Evolutionary conservation across 208 protist genomes (phyloP), one percentile per base, ranked within the genome.

Genomic region (Trypanosoma mega): DNA sequence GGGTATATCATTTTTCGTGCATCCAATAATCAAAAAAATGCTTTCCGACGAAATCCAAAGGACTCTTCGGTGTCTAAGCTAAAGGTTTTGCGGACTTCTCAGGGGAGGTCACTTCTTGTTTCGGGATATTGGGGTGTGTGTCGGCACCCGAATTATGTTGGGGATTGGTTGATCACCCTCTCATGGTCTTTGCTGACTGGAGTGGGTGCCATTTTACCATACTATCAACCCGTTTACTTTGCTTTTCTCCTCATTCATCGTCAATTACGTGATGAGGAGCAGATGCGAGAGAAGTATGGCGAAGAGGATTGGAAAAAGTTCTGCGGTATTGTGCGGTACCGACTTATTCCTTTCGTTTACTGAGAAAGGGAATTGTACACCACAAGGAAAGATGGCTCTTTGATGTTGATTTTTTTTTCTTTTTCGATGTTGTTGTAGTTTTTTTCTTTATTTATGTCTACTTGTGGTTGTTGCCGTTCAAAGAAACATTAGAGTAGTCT

Each of bases 131-230:
- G 97, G 97, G 97, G 97, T 46, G 72, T 97, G 21, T 97, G 94
- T 57, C 82, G 97, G 21, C 95, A 99, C 78, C 90, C 98, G 12
- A 99, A 99, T 74, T 99, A 99, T 73, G 78, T 97, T 16, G 95
- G 95, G 24, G 97, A 99, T 72, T 97, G 85, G 86, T 63, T 96
- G 24, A 89, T 94, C 83, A 70, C 87, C 14, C 66, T 96, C 0
- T 54, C 73, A 36, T 92, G 78, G 82, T 78, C 78, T 3, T 50
- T 74, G 20, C 75, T 92, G 37, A 80, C 72, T 37, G 86, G 88
- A 26, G 82, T 81, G 33, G 59, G 46, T 16, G 69, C 77, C 36
- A 8, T 87, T 6, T 53, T 98, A 18, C 92, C 95, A 5, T 98
- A 96, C 64, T 98, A 96, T 57, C 98, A 99, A 58, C 74, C 77